These are phyloP conservation scores for Durotheca rogersii DNA, from an alignment of 495 filamentous ascomycete genomes.

Conservation along the genomic window DNA sequence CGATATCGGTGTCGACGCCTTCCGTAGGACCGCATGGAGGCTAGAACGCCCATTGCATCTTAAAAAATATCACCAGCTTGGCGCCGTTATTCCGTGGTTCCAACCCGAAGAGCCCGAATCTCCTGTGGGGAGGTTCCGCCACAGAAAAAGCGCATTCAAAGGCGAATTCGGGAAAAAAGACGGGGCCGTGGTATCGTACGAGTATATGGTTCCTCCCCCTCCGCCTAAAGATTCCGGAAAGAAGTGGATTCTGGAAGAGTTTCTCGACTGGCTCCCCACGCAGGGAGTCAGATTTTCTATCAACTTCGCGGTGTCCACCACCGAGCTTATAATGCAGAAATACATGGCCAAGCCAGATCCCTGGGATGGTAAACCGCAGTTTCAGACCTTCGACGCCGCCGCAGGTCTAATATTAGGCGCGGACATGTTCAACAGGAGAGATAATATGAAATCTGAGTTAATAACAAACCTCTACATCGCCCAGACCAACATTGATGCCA, in stretches of 20 bases:
- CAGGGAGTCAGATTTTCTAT: too few relatives aligned
- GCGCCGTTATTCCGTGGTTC: conserved; percentile 23
- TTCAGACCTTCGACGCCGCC: conserved; percentile 42
- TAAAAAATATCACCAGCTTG: conserved; percentile 7
- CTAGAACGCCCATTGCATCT: conserved; percentile 16
- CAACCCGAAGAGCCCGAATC: too few relatives aligned
- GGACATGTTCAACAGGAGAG: conserved; percentile 35
- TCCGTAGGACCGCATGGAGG: conserved; percentile 14
- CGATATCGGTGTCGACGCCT: conserved; percentile 13
- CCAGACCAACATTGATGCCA: conserved; percentile 67
- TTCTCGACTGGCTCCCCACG: conserved; percentile 10
- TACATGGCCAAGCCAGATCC: background rate
- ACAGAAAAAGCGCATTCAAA: too few relatives aligned
- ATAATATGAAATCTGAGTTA: conserved; percentile 16
- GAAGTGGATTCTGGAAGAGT: conserved; percentile 1
- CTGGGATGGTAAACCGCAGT: conserved; percentile 4
- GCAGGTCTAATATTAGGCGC: conserved; percentile 39
- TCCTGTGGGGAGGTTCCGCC: too few relatives aligned
- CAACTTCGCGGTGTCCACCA: too few relatives aligned
- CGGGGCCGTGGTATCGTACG: conserved; percentile 12
- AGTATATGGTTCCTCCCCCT: conserved; percentile 5
- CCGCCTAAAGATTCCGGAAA: too few relatives aligned
- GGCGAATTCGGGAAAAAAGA: too few relatives aligned
- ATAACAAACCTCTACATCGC: conserved; percentile 70
- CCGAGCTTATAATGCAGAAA: conserved; percentile 6